Percentiles rank a stretch among this genome's conserved stretches.
Conservation (phyloP, 345 rosid genomes). For the Ceriops zippeliana region DNA sequence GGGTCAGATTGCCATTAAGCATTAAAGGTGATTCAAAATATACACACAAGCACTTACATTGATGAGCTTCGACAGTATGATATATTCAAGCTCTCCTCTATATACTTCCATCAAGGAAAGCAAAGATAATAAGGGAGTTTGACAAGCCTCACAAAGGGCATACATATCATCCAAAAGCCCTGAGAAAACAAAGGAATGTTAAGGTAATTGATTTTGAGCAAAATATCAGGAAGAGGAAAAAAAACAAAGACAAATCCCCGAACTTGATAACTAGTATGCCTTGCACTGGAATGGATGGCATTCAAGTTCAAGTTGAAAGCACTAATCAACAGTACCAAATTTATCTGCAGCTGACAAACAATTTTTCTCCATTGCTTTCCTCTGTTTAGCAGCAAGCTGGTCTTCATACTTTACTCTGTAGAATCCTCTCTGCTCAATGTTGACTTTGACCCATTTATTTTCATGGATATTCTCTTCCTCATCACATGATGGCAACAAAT, state of each 20-base stretch:
- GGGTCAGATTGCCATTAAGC: neutral
- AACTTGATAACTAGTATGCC: neutral
- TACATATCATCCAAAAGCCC: slow-evolving; percentile 40
- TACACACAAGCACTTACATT: slow-evolving; percentile 14
- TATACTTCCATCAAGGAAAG: slow-evolving; percentile 32
- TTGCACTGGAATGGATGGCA: no score
- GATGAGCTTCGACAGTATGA: slow-evolving; percentile 29
- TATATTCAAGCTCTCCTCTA: slow-evolving; percentile 26
- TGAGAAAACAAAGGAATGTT: neutral
- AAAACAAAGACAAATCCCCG: neutral
- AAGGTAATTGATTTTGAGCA: neutral
- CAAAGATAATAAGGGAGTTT: slow-evolving; percentile 32
- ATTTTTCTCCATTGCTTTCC: slow-evolving; percentile 30
- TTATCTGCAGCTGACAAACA: slow-evolving; percentile 31
- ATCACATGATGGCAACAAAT: slow-evolving; percentile 18
- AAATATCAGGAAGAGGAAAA: neutral
- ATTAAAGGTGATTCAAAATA: neutral
- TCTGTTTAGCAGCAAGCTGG: slow-evolving; percentile 30
- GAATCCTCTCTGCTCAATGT: slow-evolving; percentile 44
- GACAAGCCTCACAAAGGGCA: slow-evolving; percentile 33
- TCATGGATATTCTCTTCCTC: slow-evolving; percentile 9
- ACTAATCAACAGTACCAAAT: slow-evolving; percentile 22
- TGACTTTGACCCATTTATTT: slow-evolving; percentile 35
- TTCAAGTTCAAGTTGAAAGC: no score
- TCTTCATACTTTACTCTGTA: slow-evolving; percentile 39